Percentiles rank a stretch among this genome's conserved stretches.
phyloP scores from a whole-genome alignment of 2,329 filamentous ascomycete genomes.

The Lachnellula occidentalis region DNA sequence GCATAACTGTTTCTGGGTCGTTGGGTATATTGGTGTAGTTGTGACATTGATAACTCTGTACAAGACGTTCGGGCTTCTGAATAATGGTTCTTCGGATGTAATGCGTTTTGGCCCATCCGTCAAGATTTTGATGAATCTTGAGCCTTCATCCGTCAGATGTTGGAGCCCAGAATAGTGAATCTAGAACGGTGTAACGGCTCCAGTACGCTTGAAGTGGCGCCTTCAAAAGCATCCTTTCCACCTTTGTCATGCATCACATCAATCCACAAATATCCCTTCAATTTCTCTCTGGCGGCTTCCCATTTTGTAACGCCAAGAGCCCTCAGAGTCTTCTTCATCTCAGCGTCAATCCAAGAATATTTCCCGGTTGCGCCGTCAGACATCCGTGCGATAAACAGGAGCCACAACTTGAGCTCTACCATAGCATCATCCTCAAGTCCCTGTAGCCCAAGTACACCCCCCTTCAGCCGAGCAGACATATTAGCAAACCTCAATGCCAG shows the following conservation, averaged over 20 bases:
- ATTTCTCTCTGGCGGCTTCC: not conserved
- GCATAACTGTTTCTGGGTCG: not conserved
- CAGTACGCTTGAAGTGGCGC: not conserved
- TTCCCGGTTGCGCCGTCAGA: not conserved
- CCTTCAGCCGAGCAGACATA: not conserved
- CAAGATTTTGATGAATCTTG: not conserved
- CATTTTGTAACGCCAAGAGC: not conserved
- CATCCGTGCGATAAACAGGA: not conserved
- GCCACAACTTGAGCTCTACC: conserved; percentile 1
- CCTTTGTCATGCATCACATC: not conserved
- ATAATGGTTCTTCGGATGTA: not conserved
- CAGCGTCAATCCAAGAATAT: not conserved
- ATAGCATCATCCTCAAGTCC: too few relatives aligned
- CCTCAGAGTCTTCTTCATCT: not conserved
- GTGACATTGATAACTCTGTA: not conserved
- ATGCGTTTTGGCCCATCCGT: not conserved
- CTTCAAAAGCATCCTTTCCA: not conserved
- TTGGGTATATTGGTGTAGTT: not conserved
- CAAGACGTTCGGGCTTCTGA: not conserved
- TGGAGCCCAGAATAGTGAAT: not conserved
- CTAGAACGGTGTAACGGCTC: not conserved
- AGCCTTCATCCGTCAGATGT: not conserved
- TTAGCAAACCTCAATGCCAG: not conserved
- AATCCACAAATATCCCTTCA: conserved; percentile 6
- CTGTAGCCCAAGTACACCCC: not conserved